These are phyloP conservation scores for Talaromyces thailandensis DNA, from an alignment of 495 filamentous ascomycete genomes.

Conservation along the genomic window DNA sequence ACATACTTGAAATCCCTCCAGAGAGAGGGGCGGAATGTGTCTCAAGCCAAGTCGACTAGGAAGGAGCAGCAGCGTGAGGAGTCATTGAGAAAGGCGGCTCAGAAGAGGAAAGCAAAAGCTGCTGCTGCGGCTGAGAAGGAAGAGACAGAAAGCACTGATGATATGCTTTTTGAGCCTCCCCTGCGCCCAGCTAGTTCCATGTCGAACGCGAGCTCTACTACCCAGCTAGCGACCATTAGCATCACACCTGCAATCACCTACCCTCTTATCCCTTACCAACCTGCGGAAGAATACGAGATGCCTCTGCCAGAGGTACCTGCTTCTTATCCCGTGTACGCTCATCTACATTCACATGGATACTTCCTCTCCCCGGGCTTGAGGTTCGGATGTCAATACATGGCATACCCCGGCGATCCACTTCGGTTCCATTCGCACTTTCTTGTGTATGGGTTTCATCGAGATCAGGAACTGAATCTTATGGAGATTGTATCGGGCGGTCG, in stretches of 20 bases:
- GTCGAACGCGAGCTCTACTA: conserved; percentile 17
- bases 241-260: conserved; percentile 56
- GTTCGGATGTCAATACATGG: conserved; percentile 88
- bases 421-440: conserved; percentile 94
- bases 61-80: conserved; percentile 32
- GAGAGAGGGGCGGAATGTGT: conserved; percentile 35
- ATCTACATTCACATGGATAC: conserved; percentile 72
- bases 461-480: conserved; percentile 74
- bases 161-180: conserved; percentile 12
- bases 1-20: conserved; percentile 35
- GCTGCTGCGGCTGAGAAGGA: conserved; percentile 15
- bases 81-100: conserved; percentile 31
- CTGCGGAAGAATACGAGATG: conserved; percentile 20
- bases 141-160: conserved; percentile 20
- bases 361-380: conserved; percentile 86
- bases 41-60: conserved; percentile 26
- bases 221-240: conserved; percentile 19
- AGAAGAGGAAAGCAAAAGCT: conserved; percentile 26
- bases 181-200: conserved; percentile 9
- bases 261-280: conserved; percentile 33
- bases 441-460: conserved; percentile 68
- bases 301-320: conserved; percentile 36
- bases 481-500: conserved; percentile 79
- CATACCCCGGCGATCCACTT: conserved; percentile 90
- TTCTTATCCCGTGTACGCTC: conserved; percentile 45